These are phyloP conservation scores for Fusarium nelsonii DNA, from an alignment of 2,329 filamentous ascomycete species.

Conservation along the genomic window DNA sequence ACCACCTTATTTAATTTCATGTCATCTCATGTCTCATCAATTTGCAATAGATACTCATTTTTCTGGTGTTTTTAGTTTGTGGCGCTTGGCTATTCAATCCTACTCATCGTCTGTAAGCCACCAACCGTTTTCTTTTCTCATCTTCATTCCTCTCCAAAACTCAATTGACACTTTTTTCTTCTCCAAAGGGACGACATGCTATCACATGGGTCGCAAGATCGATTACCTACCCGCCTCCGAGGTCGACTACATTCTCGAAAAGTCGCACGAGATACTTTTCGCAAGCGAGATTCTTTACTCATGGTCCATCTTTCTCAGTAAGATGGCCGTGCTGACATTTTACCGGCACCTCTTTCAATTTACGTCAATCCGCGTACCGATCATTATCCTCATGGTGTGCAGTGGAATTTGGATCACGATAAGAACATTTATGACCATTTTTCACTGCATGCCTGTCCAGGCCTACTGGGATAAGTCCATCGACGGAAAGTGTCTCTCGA, in stretches of 20 bases:
- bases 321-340: constrained; percentile 48
- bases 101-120: constrained; percentile 35
- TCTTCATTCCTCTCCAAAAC: neutral
- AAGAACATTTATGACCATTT: constrained; percentile 37
- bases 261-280: constrained; percentile 32
- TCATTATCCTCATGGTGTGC: constrained; percentile 42
- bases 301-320: constrained; percentile 47
- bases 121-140: no score
- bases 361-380: constrained; percentile 46
- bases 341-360: constrained; percentile 49
- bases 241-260: constrained; percentile 29
- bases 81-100: constrained; percentile 27
- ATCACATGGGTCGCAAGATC: constrained; percentile 32
- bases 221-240: constrained; percentile 8
- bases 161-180: constrained; percentile 4
- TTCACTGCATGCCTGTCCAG: constrained; percentile 35
- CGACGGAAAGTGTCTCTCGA: constrained; percentile 12
- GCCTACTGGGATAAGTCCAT: constrained; percentile 38
- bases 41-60: neutral
- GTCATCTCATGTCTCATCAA: neutral
- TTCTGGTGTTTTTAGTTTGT: constrained; percentile 22
- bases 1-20: neutral
- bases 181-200: constrained; percentile 23
- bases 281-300: constrained; percentile 41
- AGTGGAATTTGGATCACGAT: constrained; percentile 48